Evolutionary conservation across 2,329 filamentous ascomycete species (phyloP), one percentile per base, ranked within the genome.

Genomic region (Phaeosphaeriaceae sp.): DNA sequence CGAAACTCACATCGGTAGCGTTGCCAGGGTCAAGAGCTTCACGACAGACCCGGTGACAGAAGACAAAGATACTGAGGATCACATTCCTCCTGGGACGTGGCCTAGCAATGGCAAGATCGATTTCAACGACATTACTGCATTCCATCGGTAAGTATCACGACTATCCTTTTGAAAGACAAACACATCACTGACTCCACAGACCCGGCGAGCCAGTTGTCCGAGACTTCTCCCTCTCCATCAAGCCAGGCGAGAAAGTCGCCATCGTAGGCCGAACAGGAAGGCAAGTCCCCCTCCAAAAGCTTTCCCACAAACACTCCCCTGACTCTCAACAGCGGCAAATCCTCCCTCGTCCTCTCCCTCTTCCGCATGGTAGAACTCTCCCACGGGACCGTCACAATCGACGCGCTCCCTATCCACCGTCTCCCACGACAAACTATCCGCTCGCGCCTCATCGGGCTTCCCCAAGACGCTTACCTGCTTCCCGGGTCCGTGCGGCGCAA

Each of bases 1-100:
- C 17, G 86, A 88, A 62, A 88, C 85, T 0, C 81, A 82, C 40
- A 81, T 88, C 46, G 86, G 86, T 7, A 85, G 85, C 10, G 80
- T 88, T 9, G 78, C 82, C 4, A 79, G 86, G 21, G 79, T 87
- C 60, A 84, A 83, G 67, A 78, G 79, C n/a, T 87, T 87, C 60
- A 79, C 78, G 1, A 75, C 78, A 7, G 78, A 75, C 27, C 79
- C 81, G 1, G 66, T 77, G 10, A 77, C 76, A 1, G 83, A 85
- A 62, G 76, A 84, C 48, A 71, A 85, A 20, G 85, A 88, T 45
- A 86, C 81, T 1, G 83, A 86, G 61, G 72, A 78, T 42, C 66
- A 72, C 13, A 63, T 67, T 3, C 72, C 78, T 3, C 78, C 80
- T 2, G 64, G 75, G 0, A 70, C 72, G 17, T 83, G 81, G 82